These are phyloP conservation scores for Eucalyptus cloeziana DNA, from an alignment of 345 rosid genomes.

Conservation along the genomic window DNA sequence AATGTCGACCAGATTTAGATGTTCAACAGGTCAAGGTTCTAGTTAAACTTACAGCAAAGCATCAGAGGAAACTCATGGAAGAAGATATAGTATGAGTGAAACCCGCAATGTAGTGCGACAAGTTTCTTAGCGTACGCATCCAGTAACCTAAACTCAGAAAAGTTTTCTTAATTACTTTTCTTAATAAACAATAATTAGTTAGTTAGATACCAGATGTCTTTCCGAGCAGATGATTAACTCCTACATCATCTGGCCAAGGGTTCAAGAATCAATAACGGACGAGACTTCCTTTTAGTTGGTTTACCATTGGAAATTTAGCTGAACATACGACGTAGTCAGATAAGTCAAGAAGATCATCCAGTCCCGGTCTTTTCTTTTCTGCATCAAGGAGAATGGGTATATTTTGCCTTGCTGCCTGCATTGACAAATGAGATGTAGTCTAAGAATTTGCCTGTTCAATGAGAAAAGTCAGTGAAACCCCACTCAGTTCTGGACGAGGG, in stretches of 20 bases:
- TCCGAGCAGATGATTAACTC: background rate
- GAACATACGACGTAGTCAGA: constrained; percentile 72
- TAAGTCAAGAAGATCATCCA: constrained; percentile 58
- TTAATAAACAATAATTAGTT: background rate
- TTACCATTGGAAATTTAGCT: constrained; percentile 68
- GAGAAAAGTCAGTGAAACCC: too few relatives aligned
- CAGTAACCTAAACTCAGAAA: background rate
- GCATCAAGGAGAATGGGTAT: constrained; percentile 79
- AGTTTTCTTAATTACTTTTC: background rate
- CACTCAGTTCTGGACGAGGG: too few relatives aligned
- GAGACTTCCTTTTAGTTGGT: background rate
- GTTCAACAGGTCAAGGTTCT: too few relatives aligned
- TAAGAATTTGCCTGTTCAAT: background rate
- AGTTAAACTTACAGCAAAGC: background rate
- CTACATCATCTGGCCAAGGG: background rate
- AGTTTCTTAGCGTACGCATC: background rate
- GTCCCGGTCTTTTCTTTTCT: constrained; percentile 64
- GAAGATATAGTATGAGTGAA: background rate
- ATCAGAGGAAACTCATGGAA: background rate
- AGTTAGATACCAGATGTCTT: background rate
- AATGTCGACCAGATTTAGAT: too few relatives aligned
- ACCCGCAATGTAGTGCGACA: background rate
- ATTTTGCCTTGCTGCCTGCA: constrained; percentile 63
- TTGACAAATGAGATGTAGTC: background rate
- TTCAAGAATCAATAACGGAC: background rate